Evolutionary conservation across 1,284 basidiomycete species (phyloP), one percentile per base, ranked within the genome.

Genomic region (Trichosporon asahii): DNA sequence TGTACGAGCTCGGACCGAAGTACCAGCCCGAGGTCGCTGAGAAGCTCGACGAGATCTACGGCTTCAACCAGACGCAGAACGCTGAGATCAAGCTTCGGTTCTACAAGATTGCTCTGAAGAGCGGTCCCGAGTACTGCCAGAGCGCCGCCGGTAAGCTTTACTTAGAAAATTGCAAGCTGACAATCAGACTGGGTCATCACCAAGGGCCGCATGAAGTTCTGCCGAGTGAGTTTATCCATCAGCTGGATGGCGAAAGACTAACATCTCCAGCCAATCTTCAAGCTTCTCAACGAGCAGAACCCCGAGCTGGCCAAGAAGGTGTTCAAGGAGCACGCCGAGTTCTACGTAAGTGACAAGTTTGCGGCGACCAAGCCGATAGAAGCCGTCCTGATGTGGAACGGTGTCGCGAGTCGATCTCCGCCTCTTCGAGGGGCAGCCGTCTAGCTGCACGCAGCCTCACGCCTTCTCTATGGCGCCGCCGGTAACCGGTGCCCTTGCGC

Each of bases 171-270:
- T 70, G 67, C 4, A 68, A 53, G 46, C 46, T 46, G 21, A 53
- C 35, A 29, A 55, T 12, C 67, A 83, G 82, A 70, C 27, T 87
- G 86, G 86, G 86, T 87, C 29, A 76, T 79, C 46, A 81, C 79
- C 69, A 84, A 85, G 74, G 85, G 86, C 1, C 77, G 86, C 67
- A 84, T 85, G 84, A 84, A 84, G 80, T 86, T 85, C 79, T 85
- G 84, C 73, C 76, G 82, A 6, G 73, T 74, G 61, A 68, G 70
- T 69, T 2, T 27, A 55, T 6, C 31, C 31, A 12, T 15, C 14
- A 12, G 7, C 0, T 35, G 25, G 14, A 12, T 7, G 18, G 21
- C 44, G n/a, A 55, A 15, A 3, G 33, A 44, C 31, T 60, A 12
- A 64, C 69, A 25, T n/a, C 23, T 53, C 18, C 46, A 76, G 83